Evolutionary conservation across 441 rosid genomes (phyloP), one percentile per base, ranked within the genome.

Genomic region (Syzygium syzygioides): DNA sequence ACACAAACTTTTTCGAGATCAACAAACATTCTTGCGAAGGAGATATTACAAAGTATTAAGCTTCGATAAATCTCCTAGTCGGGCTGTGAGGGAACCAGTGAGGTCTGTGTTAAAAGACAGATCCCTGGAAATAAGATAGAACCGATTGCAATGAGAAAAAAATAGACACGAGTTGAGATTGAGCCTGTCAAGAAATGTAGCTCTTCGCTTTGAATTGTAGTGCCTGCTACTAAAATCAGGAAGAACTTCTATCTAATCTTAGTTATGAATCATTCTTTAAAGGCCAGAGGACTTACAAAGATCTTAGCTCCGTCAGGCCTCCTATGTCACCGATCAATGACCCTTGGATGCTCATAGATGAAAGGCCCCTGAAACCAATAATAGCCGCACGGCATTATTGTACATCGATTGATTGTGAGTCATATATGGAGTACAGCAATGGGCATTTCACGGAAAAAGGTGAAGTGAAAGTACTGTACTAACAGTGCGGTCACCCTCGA

Each of bases 331-430:
- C 86, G 41, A n/a, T 60, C 56, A 89, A 57, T 54, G 53, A 48
- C 32, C 90, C 90, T 30, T 57, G 57, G 86, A 89, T 89, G 34
- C 55, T 88, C 90, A 89, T 86, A 34, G 79, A 55, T 14, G 90
- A 45, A 76, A 86, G 62, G 52, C 90, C 56, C 55, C 87, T 85
- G 87, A 66, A 55, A 68, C 53, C 55, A 9, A 85, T 28, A 37
- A 54, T 37, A 53, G 26, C 54, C 19, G 7, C 26, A 34, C 48
- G 79, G 23, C 5, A 37, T 30, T n/a, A 54, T 45, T 55, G n/a
- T 45, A 32, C 26, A 50, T 17, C 60, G 10, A 15, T 19, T 20
- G 9, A 23, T 79, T 25, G 25, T 5, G 28, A 32, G 26, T 5
- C 25, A 26, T 41, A 50, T 15, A 28, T 53, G 28, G 45, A 55